Conservation (phyloP, 2,329 filamentous ascomycete species). For the Phaeosphaeriaceae sp. region DNA sequence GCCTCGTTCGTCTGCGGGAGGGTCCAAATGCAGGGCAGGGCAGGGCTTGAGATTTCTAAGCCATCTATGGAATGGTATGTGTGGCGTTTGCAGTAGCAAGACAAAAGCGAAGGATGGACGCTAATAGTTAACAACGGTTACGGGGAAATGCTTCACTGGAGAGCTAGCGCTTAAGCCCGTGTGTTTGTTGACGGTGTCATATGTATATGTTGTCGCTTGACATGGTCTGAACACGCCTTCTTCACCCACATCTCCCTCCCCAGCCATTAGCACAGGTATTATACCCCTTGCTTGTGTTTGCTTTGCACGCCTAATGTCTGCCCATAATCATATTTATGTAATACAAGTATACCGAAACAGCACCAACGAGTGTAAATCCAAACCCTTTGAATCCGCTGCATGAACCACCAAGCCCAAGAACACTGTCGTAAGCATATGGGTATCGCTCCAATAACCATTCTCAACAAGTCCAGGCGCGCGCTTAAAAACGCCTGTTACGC, state of each 20-base stretch:
- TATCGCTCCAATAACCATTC: constrained; percentile 32
- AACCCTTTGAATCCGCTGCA: neutral
- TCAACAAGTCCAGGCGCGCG: constrained; percentile 11
- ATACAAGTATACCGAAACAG: constrained; percentile 6
- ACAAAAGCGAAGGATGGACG: constrained; percentile 6
- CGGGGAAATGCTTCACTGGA: neutral
- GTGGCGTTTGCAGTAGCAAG: constrained; percentile 19
- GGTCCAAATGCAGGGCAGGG: constrained; percentile 22
- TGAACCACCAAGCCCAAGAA: constrained; percentile 11
- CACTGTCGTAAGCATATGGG: constrained; percentile 28
- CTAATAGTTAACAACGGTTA: constrained; percentile 2
- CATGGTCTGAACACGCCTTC: constrained; percentile 2
- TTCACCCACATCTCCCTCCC: neutral
- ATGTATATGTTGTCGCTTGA: constrained; percentile 3
- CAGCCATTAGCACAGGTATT: constrained; percentile 1
- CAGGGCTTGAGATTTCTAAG: neutral
- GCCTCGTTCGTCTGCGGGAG: constrained; percentile 30
- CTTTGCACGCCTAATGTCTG: too few relatives aligned
- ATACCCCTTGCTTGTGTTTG: neutral
- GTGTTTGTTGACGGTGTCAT: constrained; percentile 19
- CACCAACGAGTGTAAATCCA: constrained; percentile 8
- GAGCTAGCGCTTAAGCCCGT: neutral
- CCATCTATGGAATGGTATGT: neutral
- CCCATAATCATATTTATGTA: too few relatives aligned
- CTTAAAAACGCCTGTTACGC: constrained; percentile 36